Evolutionary conservation across 306 rosid species (phyloP).

Genomic region (Cucurbita ficifolia): DNA sequence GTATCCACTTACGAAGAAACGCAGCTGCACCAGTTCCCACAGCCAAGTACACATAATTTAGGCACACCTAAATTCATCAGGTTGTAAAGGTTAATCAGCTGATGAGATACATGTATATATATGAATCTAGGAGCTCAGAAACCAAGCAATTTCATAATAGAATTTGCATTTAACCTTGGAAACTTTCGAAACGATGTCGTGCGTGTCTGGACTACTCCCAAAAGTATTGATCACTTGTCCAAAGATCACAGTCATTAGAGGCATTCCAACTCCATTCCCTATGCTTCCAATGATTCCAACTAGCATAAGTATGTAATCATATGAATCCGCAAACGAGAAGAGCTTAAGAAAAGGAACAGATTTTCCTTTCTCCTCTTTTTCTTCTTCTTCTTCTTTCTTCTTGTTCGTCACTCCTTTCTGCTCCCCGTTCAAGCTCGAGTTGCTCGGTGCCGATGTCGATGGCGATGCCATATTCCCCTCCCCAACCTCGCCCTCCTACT

Average conservation of each 20-base stretch:
- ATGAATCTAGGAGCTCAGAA: background rate
- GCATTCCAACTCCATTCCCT: constrained; percentile 43
- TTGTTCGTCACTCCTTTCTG: background rate
- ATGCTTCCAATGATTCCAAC: constrained; percentile 43
- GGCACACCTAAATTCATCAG: background rate
- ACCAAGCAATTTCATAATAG: background rate
- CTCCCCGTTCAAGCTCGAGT: background rate
- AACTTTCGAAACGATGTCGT: constrained; percentile 30
- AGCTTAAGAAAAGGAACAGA: constrained; percentile 53
- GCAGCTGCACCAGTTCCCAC: constrained; percentile 2
- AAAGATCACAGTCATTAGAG: constrained; percentile 47
- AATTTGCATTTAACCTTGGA: constrained; percentile 28
- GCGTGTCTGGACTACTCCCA: constrained; percentile 21
- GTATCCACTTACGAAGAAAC: constrained; percentile 10
- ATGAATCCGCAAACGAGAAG: constrained; percentile 58
- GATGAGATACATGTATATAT: background rate
- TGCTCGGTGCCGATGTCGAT: background rate
- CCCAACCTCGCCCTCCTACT: background rate
- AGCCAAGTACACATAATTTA: constrained; percentile 8
- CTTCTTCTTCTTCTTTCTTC: constrained; percentile 9
- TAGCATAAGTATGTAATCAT: constrained; percentile 41
- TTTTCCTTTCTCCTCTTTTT: constrained; percentile 12
- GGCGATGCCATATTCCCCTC: background rate
- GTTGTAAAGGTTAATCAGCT: background rate
- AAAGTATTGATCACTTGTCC: constrained; percentile 47